Conservation (phyloP, 306 rosid species). For the Malus domestica region ASM211411v1 NC_041795.1:36316001-36316500, state of each 20-base stretch:
- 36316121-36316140: conserved; percentile 39
- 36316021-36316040: background rate
- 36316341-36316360: conserved; percentile 26
- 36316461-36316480: conserved; percentile 25
- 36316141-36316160: conserved; percentile 29
- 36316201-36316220: background rate
- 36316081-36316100: conserved; percentile 20
- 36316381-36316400: conserved; percentile 52
- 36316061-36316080: conserved; percentile 27
- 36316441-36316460: conserved; percentile 27
- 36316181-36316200: conserved; percentile 22
- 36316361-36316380: conserved; percentile 63
- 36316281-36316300: conserved; percentile 28
- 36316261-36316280: conserved; percentile 46
- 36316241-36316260: conserved; percentile 12
- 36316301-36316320: conserved; percentile 23
- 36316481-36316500: conserved; percentile 11
- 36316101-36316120: conserved; percentile 33
- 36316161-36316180: conserved; percentile 24
- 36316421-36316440: conserved; percentile 15
- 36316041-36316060: conserved; percentile 90
- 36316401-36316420: conserved; percentile 48
- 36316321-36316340: background rate
- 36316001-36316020: background rate
- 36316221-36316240: conserved; percentile 27